Evolutionary conservation across 352 stramenopile genomes (phyloP).

Genomic region (Poterioochromonas sp.): DNA sequence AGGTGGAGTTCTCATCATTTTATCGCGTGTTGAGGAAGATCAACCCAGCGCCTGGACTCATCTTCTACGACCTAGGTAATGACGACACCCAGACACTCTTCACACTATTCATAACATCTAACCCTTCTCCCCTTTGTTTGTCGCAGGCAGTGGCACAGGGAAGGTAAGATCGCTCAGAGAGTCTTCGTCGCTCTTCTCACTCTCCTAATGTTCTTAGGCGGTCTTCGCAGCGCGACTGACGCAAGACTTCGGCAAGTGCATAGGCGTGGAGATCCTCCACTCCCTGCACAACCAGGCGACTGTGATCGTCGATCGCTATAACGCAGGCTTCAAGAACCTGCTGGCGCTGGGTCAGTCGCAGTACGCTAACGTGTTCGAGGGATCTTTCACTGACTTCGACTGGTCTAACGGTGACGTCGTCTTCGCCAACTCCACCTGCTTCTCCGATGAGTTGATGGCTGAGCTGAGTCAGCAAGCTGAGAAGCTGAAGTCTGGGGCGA

Average conservation of each 20-base stretch:
- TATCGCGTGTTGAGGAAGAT: conserved; percentile 43
- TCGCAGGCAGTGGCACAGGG: not conserved
- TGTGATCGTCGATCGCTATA: conserved; percentile 33
- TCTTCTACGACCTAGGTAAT: conserved; percentile 53
- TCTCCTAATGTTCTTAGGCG: conserved; percentile 40
- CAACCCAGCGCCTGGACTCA: conserved; percentile 31
- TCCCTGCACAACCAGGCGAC: conserved; percentile 41
- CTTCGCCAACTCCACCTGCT: conserved; percentile 55
- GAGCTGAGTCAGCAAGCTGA: conserved; percentile 44
- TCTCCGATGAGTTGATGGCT: conserved; percentile 48
- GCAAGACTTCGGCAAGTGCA: conserved; percentile 47
- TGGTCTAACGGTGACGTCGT: conserved; percentile 52
- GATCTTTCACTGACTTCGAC: conserved; percentile 41
- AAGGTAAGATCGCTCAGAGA: not conserved
- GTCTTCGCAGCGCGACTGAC: conserved; percentile 49
- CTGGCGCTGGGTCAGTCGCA: not conserved
- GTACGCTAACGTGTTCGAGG: not conserved
- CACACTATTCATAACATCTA: no score
- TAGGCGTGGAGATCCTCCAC: conserved; percentile 51
- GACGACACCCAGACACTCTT: no score
- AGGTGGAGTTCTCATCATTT: conserved; percentile 48
- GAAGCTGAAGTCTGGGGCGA: conserved; percentile 9
- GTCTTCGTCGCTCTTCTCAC: not conserved
- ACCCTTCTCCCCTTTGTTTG: no score
- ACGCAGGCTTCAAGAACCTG: not conserved